Conservation (phyloP, 495 filamentous ascomycete genomes). For the Hypoxylon trugodes region DNA sequence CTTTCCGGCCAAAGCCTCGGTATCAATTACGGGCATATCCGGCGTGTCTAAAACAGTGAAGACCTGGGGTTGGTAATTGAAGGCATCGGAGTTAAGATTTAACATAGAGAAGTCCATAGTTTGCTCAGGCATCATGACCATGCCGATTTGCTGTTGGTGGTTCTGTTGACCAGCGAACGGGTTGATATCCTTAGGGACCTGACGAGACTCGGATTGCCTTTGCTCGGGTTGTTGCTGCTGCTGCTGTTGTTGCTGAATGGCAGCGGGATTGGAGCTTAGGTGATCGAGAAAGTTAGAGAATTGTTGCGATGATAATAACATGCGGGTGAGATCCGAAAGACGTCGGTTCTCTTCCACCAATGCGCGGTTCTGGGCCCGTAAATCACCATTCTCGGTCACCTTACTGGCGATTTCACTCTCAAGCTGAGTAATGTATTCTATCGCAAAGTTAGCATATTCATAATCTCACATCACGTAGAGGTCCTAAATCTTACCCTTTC, state of each 20-base stretch:
- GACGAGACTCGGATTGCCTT: slow-evolving; percentile 51
- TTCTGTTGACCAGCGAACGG: slow-evolving; percentile 62
- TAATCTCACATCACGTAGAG: not conserved
- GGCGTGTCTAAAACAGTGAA: slow-evolving; percentile 83
- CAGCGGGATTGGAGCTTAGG: slow-evolving; percentile 62
- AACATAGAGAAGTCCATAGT: slow-evolving; percentile 72
- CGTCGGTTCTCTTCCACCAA: slow-evolving; percentile 83
- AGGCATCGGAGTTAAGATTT: slow-evolving; percentile 59
- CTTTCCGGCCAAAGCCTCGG: slow-evolving; percentile 72
- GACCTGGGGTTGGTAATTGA: slow-evolving; percentile 76
- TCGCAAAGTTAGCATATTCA: slow-evolving; percentile 56
- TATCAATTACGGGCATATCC: slow-evolving; percentile 71
- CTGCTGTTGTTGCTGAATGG: slow-evolving; percentile 43
- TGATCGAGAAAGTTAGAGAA: slow-evolving; percentile 85
- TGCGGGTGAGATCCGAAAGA: slow-evolving; percentile 77
- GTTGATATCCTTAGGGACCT: slow-evolving; percentile 70
- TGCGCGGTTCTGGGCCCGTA: slow-evolving; percentile 74
- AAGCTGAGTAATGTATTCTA: slow-evolving; percentile 95
- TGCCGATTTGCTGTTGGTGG: slow-evolving; percentile 68
- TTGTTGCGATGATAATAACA: slow-evolving; percentile 84
- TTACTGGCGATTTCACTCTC: slow-evolving; percentile 81
- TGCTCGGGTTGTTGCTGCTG: slow-evolving; percentile 49
- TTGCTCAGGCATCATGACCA: slow-evolving; percentile 80
- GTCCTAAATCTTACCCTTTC: slow-evolving; percentile 78
- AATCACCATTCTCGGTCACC: slow-evolving; percentile 74